Percentiles rank a stretch among this genome's conserved stretches.
These are phyloP conservation scores for Coemansia sp. DNA, from an alignment of 192 early-diverging fungal genomes.

Conservation along the genomic window DNA sequence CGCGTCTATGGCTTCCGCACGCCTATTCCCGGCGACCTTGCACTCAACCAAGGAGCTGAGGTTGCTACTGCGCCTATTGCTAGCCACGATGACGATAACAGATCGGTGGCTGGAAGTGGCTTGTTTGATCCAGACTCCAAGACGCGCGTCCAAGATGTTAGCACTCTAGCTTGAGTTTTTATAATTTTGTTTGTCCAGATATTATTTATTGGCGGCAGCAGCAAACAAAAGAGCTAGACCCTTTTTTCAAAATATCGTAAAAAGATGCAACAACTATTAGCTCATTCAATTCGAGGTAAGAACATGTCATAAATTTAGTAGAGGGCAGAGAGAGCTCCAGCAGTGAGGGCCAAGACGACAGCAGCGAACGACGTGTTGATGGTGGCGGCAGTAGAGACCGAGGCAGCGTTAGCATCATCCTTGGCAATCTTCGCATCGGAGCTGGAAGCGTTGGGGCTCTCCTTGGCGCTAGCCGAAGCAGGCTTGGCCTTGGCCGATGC, in stretches of 20 bases:
- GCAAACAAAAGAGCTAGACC: not conserved
- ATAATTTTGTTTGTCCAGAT: not conserved
- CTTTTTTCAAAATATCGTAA: not conserved
- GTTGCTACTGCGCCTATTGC: not conserved
- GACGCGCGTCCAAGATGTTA: not conserved
- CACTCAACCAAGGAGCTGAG: slow-evolving; percentile 16
- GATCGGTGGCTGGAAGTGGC: not conserved
- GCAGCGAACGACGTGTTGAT: slow-evolving; percentile 32
- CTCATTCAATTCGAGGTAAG: not conserved
- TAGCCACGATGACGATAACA: not conserved
- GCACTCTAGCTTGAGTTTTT: not conserved
- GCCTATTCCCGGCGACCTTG: slow-evolving; percentile 36
- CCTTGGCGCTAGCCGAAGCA: slow-evolving; percentile 8
- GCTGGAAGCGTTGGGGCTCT: slow-evolving; percentile 1
- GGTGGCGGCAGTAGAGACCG: slow-evolving; percentile 15
- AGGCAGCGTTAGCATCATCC: slow-evolving; percentile 18
- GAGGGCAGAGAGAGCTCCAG: slow-evolving; percentile 31
- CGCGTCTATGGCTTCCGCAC: slow-evolving; percentile 46
- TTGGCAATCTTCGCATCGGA: slow-evolving; percentile 24
- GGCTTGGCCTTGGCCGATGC: slow-evolving; percentile 32
- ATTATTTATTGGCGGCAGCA: slow-evolving; percentile 3
- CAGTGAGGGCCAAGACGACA: slow-evolving; percentile 32
- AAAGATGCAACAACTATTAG: not conserved
- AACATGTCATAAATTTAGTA: slow-evolving; percentile 8
- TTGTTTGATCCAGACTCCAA: not conserved